A percentile compares a stretch with the other conserved stretches of the same genome.
Evolutionary conservation across 805 yeast genomes (phyloP).

Genomic region (Metschnikowia corniflorae): DNA sequence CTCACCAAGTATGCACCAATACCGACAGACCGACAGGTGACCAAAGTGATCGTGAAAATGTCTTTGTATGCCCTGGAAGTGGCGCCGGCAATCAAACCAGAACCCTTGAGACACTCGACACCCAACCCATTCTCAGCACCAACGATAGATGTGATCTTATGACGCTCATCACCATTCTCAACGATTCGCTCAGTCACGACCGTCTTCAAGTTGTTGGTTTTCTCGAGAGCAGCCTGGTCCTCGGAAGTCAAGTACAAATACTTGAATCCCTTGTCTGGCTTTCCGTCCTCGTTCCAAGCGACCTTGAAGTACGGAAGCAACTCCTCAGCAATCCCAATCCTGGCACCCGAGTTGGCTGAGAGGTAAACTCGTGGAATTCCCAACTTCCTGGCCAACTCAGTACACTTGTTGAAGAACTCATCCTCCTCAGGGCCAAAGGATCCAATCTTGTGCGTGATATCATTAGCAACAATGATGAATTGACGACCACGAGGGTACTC

Average conservation of each 20-base stretch:
- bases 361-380: slow-evolving; percentile 95
- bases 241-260: slow-evolving; percentile 80
- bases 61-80: slow-evolving; percentile 97
- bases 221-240: slow-evolving; percentile 53
- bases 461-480: slow-evolving; percentile 90
- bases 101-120: slow-evolving; percentile 96
- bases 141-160: slow-evolving; percentile 76
- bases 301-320: slow-evolving; percentile 84
- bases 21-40: slow-evolving; percentile 99
- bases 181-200: slow-evolving; percentile 76
- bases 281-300: slow-evolving; percentile 79
- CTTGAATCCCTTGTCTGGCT: slow-evolving; percentile 83
- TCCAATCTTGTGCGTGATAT: slow-evolving; percentile 96
- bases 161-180: slow-evolving; percentile 80
- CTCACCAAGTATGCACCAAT: slow-evolving; percentile 98
- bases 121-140: slow-evolving; percentile 97
- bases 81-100: slow-evolving; percentile 98
- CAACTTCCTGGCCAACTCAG: slow-evolving; percentile 82
- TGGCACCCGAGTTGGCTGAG: slow-evolving; percentile 98
- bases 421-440: slow-evolving; percentile 98
- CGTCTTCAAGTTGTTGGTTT: slow-evolving; percentile 55
- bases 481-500: slow-evolving; percentile 97
- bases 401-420: slow-evolving; percentile 83
- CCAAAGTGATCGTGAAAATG: slow-evolving; percentile 95
- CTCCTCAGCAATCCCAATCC: slow-evolving; percentile 98